Evolutionary conservation across 108 stramenopile species (phyloP).

Genomic region (Fragilaria radians): DNA sequence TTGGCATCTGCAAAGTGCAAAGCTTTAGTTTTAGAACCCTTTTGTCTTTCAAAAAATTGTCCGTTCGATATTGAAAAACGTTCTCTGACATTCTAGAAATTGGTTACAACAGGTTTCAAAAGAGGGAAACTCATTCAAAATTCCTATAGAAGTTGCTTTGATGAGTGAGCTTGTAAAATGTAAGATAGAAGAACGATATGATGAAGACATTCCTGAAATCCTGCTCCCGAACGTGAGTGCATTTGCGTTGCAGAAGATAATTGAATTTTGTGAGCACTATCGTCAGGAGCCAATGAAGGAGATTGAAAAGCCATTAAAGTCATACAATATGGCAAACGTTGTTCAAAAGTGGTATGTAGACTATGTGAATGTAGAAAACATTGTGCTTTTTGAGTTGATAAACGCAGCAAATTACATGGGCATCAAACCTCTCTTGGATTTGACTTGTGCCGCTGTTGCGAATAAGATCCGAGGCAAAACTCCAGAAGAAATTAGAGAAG

Average conservation of each 20-base stretch:
- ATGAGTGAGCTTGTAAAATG: constrained; percentile 98
- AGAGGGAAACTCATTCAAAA: constrained; percentile 92
- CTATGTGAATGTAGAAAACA: constrained; percentile 97
- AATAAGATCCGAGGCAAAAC: constrained; percentile 99
- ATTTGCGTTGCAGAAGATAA: too few relatives aligned
- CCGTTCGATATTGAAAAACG: too few relatives aligned
- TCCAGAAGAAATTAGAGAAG: constrained; percentile 95
- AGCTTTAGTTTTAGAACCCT: too few relatives aligned
- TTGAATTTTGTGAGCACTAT: too few relatives aligned
- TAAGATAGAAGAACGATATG: too few relatives aligned
- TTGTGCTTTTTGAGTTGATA: constrained; percentile 97
- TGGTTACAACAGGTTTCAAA: too few relatives aligned
- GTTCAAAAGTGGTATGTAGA: constrained; percentile 99
- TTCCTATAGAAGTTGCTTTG: constrained; percentile 83
- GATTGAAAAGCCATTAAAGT: constrained; percentile 99
- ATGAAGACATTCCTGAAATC: too few relatives aligned
- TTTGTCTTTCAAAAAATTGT: too few relatives aligned
- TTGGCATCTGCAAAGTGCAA: too few relatives aligned
- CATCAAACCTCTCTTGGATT: constrained; percentile 94
- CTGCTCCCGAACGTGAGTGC: too few relatives aligned
- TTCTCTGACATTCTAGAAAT: too few relatives aligned
- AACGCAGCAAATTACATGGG: constrained; percentile 98
- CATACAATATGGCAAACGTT: constrained; percentile 91
- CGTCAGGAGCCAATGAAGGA: constrained; percentile 98
- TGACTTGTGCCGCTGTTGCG: constrained; percentile 99